Conservation (phyloP, 805 yeast genomes). For the Yamadazyma endophytica region DNA sequence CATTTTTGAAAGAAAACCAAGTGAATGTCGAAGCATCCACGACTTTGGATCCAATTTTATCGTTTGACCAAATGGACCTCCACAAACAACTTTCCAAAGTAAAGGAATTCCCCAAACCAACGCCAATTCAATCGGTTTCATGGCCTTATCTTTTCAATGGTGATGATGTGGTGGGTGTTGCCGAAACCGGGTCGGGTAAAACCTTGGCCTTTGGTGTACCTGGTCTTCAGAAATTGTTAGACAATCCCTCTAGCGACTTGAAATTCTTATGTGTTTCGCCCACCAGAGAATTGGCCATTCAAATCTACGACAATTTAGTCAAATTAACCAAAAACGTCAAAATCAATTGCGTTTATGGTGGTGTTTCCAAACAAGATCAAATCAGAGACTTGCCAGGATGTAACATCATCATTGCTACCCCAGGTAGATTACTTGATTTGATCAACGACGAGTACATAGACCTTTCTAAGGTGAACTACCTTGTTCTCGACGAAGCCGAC, state of each 20-base stretch:
- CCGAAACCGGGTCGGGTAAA: conserved; percentile 98
- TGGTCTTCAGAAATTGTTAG: conserved; percentile 69
- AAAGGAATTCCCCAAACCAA: conserved; percentile 78
- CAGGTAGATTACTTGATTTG: conserved; percentile 93
- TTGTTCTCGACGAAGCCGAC: conserved; percentile 96
- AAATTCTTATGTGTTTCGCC: conserved; percentile 88
- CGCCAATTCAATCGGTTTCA: conserved; percentile 91
- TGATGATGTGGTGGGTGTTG: conserved; percentile 91
- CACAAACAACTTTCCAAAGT: conserved; percentile 56
- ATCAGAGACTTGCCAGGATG: conserved; percentile 61
- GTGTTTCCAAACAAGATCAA: conserved; percentile 95
- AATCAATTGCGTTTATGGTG: conserved; percentile 91
- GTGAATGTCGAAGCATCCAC: conserved; percentile 65
- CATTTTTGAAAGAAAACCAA: conserved; percentile 65
- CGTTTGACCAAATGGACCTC: conserved; percentile 57
- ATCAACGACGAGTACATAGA: conserved; percentile 82
- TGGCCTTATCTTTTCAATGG: conserved; percentile 87
- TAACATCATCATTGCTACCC: conserved; percentile 90
- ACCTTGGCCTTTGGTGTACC: conserved; percentile 98
- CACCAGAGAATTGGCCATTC: conserved; percentile 95
- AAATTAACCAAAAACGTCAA: conserved; percentile 60
- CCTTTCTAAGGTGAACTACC: conserved; percentile 62
- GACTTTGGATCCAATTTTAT: conserved; percentile 63
- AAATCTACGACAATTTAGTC: conserved; percentile 79
- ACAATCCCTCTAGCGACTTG: conserved; percentile 44